A percentile compares a stretch with the other conserved stretches of the same genome.
These are phyloP conservation scores for Monilinia polystroma DNA, from an alignment of 2,329 filamentous ascomycete species.

Conservation along the genomic window DNA sequence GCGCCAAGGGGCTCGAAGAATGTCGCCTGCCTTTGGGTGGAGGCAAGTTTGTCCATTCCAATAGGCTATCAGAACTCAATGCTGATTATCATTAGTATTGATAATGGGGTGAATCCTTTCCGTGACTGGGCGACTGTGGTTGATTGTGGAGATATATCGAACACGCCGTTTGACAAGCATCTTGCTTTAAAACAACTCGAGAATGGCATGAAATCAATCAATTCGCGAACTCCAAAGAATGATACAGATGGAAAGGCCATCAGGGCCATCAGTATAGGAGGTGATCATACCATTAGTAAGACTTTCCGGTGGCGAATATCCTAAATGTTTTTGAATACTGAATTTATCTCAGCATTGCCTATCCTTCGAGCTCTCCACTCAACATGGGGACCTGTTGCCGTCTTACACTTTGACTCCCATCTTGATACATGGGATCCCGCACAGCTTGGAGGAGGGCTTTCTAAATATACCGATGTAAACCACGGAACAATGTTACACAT, in stretches of 20 bases:
- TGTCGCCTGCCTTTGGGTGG: slow-evolving; percentile 32
- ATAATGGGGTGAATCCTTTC: slow-evolving; percentile 38
- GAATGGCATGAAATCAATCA: slow-evolving; percentile 35
- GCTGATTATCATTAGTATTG: slow-evolving; percentile 33
- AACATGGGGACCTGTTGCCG: slow-evolving; percentile 37
- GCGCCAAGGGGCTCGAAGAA: slow-evolving; percentile 34
- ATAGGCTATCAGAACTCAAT: neutral
- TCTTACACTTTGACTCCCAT: slow-evolving; percentile 39
- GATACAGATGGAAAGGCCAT: slow-evolving; percentile 33
- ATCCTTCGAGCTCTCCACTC: slow-evolving; percentile 37
- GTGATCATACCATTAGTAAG: slow-evolving; percentile 40
- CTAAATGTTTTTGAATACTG: neutral
- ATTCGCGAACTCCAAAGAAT: slow-evolving; percentile 33
- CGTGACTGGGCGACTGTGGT: slow-evolving; percentile 34
- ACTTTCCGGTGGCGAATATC: neutral
- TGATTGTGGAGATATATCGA: slow-evolving; percentile 38
- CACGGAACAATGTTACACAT: slow-evolving; percentile 41
- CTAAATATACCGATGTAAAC: slow-evolving; percentile 38
- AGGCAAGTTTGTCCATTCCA: slow-evolving; percentile 31
- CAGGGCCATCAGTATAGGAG: slow-evolving; percentile 37
- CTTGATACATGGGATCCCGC: slow-evolving; percentile 39
- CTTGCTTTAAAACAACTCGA: slow-evolving; percentile 37
- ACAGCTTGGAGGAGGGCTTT: slow-evolving; percentile 36
- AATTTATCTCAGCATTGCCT: slow-evolving; percentile 32
- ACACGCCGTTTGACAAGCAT: slow-evolving; percentile 38